Evolutionary conservation across 2,329 filamentous ascomycete species (phyloP).

Genomic region (Ophiostoma perfectum): DNA sequence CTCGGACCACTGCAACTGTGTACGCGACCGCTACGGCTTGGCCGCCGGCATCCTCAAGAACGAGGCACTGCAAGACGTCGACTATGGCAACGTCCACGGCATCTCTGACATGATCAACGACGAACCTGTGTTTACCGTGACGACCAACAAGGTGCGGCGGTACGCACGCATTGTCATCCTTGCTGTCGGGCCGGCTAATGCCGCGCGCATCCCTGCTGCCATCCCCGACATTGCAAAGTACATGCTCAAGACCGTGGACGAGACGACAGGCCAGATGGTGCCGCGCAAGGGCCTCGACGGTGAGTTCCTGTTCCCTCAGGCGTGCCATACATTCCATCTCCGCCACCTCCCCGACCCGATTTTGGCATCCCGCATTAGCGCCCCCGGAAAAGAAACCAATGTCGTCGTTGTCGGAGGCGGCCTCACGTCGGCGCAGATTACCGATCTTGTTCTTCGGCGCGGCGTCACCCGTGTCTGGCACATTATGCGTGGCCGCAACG

Average conservation of each 20-base stretch:
- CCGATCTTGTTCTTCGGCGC: slow-evolving; percentile 58
- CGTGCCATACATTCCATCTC: slow-evolving; percentile 40
- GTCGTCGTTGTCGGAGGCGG: not conserved
- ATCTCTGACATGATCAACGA: not conserved
- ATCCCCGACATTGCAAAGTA: slow-evolving; percentile 1
- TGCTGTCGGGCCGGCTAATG: not conserved
- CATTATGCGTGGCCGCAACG: slow-evolving; percentile 53
- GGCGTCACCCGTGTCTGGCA: slow-evolving; percentile 65
- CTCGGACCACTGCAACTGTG: slow-evolving; percentile 53
- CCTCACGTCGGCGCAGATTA: slow-evolving; percentile 58
- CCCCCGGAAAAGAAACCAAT: slow-evolving; percentile 38
- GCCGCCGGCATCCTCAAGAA: slow-evolving; percentile 52
- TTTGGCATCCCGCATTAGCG: slow-evolving; percentile 49
- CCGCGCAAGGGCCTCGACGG: slow-evolving; percentile 42
- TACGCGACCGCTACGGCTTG: slow-evolving; percentile 55
- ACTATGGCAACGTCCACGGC: not conserved
- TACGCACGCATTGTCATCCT: not conserved
- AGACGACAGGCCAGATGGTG: not conserved
- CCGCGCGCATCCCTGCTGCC: not conserved
- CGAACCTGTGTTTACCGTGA: not conserved
- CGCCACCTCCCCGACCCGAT: slow-evolving; percentile 47
- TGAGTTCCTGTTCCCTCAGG: slow-evolving; percentile 49
- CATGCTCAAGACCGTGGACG: not conserved
- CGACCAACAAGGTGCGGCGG: not conserved
- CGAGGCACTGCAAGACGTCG: slow-evolving; percentile 48